These are phyloP conservation scores for Cladosporium sp. DNA, from an alignment of 2,329 filamentous ascomycete species.

Conservation along the genomic window DNA sequence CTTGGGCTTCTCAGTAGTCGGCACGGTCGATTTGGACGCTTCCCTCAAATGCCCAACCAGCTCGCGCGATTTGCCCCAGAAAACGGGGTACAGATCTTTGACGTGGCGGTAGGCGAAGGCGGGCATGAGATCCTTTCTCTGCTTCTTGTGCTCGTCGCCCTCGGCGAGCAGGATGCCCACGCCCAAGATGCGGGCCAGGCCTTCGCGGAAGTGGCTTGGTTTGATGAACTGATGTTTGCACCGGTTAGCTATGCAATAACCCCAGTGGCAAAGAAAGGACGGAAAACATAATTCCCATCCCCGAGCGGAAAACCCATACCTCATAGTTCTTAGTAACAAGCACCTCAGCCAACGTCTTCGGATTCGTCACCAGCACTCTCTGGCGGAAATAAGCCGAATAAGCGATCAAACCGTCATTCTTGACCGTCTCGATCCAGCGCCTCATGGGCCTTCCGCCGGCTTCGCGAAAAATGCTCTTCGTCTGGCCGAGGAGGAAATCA, in stretches of 20 bases:
- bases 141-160: constrained; percentile 39
- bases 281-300: too few relatives aligned
- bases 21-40: constrained; percentile 28
- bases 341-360: constrained; percentile 47
- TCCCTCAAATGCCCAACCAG: constrained; percentile 31
- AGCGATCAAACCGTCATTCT: constrained; percentile 53
- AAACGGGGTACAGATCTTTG: constrained; percentile 77
- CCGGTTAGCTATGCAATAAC: too few relatives aligned
- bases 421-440: constrained; percentile 50
- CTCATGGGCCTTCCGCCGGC: constrained; percentile 42
- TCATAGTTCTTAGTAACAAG: constrained; percentile 46
- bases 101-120: constrained; percentile 83
- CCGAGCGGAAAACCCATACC: too few relatives aligned
- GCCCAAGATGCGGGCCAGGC: constrained; percentile 63
- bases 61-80: constrained; percentile 61
- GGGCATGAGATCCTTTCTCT: constrained; percentile 71
- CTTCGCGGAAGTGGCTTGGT: constrained; percentile 42
- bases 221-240: constrained; percentile 48
- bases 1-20: constrained; percentile 4
- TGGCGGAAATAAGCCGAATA: constrained; percentile 47
- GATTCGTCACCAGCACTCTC: constrained; percentile 42
- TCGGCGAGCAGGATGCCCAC: constrained; percentile 61
- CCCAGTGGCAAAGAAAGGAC: too few relatives aligned
- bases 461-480: constrained; percentile 37
- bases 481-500: constrained; percentile 40